Conservation (phyloP, 805 yeast genomes). For the Grigorovia yakushimaensis region DNA sequence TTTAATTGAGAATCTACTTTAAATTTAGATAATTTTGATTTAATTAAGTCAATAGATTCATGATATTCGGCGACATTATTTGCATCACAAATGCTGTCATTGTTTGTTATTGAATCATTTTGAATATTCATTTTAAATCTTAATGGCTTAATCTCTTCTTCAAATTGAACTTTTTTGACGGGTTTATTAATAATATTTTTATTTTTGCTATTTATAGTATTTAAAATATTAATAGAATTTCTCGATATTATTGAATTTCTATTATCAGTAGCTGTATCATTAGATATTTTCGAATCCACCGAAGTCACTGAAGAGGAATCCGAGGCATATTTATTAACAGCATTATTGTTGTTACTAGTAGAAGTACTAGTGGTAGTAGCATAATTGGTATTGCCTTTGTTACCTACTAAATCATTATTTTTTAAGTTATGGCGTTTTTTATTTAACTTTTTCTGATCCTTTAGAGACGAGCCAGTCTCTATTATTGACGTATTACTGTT, state of each 20-base stretch:
- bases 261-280: too few relatives aligned
- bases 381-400: too few relatives aligned
- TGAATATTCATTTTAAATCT: constrained; percentile 13
- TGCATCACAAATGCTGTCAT: too few relatives aligned
- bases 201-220: background rate
- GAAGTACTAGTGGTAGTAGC: background rate
- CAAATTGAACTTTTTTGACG: constrained; percentile 2
- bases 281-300: background rate
- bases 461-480: background rate
- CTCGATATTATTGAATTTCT: background rate
- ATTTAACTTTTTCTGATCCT: background rate
- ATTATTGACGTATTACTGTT: background rate
- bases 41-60: constrained; percentile 2
- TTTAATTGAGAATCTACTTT: background rate
- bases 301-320: background rate
- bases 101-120: background rate
- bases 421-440: background rate
- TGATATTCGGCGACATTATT: background rate
- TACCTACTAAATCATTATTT: too few relatives aligned
- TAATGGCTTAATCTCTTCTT: constrained; percentile 20
- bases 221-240: background rate
- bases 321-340: background rate
- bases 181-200: background rate
- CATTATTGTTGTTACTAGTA: background rate
- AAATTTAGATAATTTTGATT: background rate